Evolutionary conservation across 2,329 filamentous ascomycete genomes (phyloP), one percentile per base, ranked within the genome.

Genomic region (Epichloe amarillans): DNA sequence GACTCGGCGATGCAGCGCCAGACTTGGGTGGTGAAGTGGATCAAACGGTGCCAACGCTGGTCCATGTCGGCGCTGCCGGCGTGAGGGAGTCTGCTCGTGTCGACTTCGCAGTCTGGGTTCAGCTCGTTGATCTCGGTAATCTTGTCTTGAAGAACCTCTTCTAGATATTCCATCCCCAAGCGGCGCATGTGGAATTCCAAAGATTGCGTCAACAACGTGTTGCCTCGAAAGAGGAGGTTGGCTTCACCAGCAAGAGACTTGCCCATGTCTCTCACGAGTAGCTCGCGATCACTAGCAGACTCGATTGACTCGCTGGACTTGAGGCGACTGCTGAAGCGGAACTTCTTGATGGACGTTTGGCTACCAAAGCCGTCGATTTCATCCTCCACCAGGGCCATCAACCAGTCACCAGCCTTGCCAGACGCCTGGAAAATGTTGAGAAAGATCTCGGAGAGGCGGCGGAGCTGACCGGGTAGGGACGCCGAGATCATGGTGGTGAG

Each of bases 381-480:
- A 62, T 97, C 91, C 66, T 98, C 93, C 0, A 96, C 87, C 40
- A 98, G 72, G 2, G 88, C 83, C 74, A 88, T 93, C 21, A 98
- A 76, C 93, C 93, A 98, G 53, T 96, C 88, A 42, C 78, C 77
- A 2, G 87, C 86, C 38, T 80, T 80, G 0, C 88, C 88, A 2
- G 89, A 91, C 3, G 95, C 90, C 62, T 98, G 93, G 60, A 91
- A 98, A 49, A 98, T 95, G 63, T 97, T 94, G 55, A 97, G 71
- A 38, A 97, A 80, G 30, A 86, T 82, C 62, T 96, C 90, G 2
- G 89, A 86, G 8, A 97, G 67, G n/a, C 80, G 77, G 49, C 85
- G 84, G 36, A 96, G 72, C 60, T 88, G 86, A 2, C 82, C 79
- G 0, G 88, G 85, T 50, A 96, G 74, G 51, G 86, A 79, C 43